Percentiles rank a stretch among this genome's conserved stretches.
Conservation (phyloP, 1,284 basidiomycete genomes). For the Albatrellus sp. region DNA sequence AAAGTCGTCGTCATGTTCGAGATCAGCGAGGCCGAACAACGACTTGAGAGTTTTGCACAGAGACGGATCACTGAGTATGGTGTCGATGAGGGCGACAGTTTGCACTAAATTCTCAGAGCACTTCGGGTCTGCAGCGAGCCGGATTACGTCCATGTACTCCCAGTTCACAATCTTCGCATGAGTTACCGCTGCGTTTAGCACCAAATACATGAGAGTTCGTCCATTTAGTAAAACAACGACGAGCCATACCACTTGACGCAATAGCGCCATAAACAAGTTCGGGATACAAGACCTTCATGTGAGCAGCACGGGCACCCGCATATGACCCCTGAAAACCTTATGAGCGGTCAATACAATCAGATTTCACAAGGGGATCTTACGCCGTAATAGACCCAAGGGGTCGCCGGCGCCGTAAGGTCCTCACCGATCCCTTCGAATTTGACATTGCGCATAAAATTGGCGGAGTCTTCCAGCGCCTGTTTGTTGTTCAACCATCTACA, state of each 20-base stretch:
- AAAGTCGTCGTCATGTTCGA: conserved; percentile 73
- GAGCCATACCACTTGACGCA: conserved; percentile 64
- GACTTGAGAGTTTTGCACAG: conserved; percentile 44
- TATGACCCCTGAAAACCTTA: conserved; percentile 58
- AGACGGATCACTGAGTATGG: conserved; percentile 35
- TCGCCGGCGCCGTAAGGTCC: conserved; percentile 52
- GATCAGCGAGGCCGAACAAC: conserved; percentile 58
- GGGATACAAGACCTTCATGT: conserved; percentile 83
- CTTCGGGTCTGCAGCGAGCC: conserved; percentile 55
- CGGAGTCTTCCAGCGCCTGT: conserved; percentile 87
- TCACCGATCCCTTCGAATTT: conserved; percentile 63
- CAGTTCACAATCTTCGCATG: conserved; percentile 65
- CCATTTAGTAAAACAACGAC: background rate
- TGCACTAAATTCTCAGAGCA: conserved; percentile 65
- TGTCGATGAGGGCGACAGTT: conserved; percentile 52
- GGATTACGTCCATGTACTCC: conserved; percentile 85
- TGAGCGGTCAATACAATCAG: background rate
- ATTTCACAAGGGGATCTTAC: conserved; percentile 25
- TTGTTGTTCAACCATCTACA: conserved; percentile 76
- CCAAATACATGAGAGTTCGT: conserved; percentile 9
- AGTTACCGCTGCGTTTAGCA: conserved; percentile 39
- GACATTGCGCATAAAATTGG: conserved; percentile 79
- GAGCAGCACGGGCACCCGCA: conserved; percentile 88
- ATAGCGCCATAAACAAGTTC: conserved; percentile 87
- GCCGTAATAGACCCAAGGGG: conserved; percentile 94